Conservation (phyloP, 1,284 basidiomycete species). For the Sparassis latifolia region DNA sequence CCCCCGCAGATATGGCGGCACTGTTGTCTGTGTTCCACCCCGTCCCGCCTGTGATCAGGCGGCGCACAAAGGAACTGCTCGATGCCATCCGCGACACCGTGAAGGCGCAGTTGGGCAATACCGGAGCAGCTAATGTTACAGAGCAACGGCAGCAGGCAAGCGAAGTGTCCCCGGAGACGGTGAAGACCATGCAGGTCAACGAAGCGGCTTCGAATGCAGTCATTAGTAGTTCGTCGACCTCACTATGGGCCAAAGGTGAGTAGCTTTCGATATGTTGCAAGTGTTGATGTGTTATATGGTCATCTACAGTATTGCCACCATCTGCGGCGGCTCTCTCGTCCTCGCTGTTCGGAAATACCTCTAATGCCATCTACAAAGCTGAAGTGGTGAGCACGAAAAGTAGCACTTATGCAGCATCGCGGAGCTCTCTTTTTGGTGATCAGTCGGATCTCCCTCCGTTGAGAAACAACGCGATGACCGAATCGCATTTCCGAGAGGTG, state of each 20-base stretch:
- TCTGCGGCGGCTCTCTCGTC: slow-evolving; percentile 15
- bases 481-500: slow-evolving; percentile 29
- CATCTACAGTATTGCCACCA: slow-evolving; percentile 7
- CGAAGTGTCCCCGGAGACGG: background rate
- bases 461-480: background rate
- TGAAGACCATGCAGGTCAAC: slow-evolving; percentile 4
- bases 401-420: slow-evolving; percentile 21
- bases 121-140: background rate
- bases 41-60: slow-evolving; percentile 54
- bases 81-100: slow-evolving; percentile 50
- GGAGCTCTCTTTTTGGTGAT: slow-evolving; percentile 37
- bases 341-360: slow-evolving; percentile 16
- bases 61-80: slow-evolving; percentile 55
- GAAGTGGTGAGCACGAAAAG: background rate
- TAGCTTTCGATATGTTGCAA: no score
- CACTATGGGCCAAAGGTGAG: no score
- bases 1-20: slow-evolving; percentile 54
- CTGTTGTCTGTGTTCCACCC: slow-evolving; percentile 50
- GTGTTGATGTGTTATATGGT: no score
- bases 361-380: slow-evolving; percentile 3
- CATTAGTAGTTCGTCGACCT: no score
- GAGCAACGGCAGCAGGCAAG: background rate
- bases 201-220: background rate
- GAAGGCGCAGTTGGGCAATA: slow-evolving; percentile 24
- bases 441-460: background rate